phyloP scores from a whole-genome alignment of 768 basidiomycete species.

The Tulasnella sp. region DNA sequence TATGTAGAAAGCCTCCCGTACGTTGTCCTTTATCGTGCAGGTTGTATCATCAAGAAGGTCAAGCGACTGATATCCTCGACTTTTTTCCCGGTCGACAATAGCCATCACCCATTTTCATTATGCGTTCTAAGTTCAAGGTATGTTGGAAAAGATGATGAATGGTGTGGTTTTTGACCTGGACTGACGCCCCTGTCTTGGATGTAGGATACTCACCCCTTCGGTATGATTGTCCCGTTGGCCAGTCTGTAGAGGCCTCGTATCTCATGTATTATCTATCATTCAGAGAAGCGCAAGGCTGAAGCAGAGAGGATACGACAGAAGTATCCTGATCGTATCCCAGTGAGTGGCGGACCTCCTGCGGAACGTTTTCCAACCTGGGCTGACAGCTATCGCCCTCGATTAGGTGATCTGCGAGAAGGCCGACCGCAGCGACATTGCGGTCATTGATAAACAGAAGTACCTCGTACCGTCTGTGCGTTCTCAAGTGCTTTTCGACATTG shows the following conservation, averaged over 20 bases:
- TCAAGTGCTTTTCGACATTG: neutral
- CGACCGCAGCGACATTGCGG: conserved; percentile 96
- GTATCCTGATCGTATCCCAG: conserved; percentile 97
- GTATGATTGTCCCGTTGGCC: conserved; percentile 45
- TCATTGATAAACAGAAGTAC: conserved; percentile 99
- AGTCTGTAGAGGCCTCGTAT: neutral
- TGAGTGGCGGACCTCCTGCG: conserved; percentile 45
- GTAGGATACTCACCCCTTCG: conserved; percentile 94
- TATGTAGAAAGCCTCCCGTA: neutral
- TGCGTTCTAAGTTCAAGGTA: conserved; percentile 88
- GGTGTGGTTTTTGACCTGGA: neutral
- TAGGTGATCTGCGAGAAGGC: conserved; percentile 99
- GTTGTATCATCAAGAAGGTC: neutral
- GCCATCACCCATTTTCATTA: conserved; percentile 38
- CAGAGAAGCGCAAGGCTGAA: conserved; percentile 99
- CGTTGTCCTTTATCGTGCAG: neutral
- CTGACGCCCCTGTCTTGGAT: conserved; percentile 31
- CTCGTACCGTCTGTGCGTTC: conserved; percentile 86
- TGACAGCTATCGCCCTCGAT: neutral
- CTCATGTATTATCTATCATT: neutral
- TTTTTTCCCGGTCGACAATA: neutral
- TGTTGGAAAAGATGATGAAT: neutral
- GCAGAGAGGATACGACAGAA: conserved; percentile 98
- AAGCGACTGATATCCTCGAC: neutral
- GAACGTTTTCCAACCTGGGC: neutral